phyloP scores from a whole-genome alignment of 164 flowering plant genomes.

The Magnolia changhungtana region DNA sequence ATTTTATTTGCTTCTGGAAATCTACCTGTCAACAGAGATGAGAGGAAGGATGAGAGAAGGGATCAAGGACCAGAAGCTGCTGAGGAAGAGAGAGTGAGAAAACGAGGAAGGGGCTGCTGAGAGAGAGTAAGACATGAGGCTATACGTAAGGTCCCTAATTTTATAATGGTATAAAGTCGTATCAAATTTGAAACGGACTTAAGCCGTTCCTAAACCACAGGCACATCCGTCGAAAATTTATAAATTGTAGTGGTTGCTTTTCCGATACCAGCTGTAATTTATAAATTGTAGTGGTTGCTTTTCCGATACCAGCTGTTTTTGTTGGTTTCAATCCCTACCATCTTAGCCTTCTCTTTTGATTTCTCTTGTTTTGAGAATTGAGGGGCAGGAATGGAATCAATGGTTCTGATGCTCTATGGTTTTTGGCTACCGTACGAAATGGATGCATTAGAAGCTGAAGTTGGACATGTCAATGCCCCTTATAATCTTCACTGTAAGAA shows the following conservation, averaged over 20 bases:
- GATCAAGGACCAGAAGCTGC: conserved; percentile 7
- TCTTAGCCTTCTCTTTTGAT: conserved; percentile 22
- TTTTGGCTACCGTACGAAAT: no score
- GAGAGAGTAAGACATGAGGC: no score
- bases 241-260: no score
- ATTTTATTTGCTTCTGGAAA: neutral
- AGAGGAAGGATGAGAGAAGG: neutral
- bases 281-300: no score
- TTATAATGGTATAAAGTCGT: no score
- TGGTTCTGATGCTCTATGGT: conserved; percentile 26
- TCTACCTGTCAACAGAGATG: neutral
- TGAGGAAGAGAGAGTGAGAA: no score
- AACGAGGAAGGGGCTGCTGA: no score
- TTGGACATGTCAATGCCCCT: conserved; percentile 11
- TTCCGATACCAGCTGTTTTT: neutral
- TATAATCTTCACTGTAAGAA: conserved; percentile 61
- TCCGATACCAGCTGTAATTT: no score
- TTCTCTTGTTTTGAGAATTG: conserved; percentile 23
- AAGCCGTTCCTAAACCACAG: no score
- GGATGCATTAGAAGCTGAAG: conserved; percentile 2
- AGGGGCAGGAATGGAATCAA: conserved; percentile 31
- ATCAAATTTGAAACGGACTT: no score
- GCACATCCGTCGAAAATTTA: no score
- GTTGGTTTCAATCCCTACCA: conserved; percentile 14
- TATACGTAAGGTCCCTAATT: no score